Base-by-base conservation (phyloP, 2,329 filamentous ascomycete genomes). In the Arthroderma sp. region DNA sequence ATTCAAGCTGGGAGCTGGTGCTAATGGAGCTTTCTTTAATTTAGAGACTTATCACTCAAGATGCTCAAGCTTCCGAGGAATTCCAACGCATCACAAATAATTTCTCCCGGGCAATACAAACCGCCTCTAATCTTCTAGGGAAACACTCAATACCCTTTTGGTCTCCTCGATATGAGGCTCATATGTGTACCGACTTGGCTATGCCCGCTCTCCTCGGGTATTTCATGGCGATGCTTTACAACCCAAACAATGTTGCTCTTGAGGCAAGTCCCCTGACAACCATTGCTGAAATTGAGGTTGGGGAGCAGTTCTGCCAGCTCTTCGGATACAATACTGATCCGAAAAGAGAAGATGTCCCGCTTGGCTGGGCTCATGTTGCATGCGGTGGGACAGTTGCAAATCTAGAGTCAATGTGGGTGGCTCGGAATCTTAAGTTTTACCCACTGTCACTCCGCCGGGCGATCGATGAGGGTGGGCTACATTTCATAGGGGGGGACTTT, bases 191-290 rank as follows among this genome's bases (percentile, higher is more conserved):
- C 8, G 55, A 71, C 45, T 40, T 69, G 52, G 62, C 55, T 39
- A 70, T 70, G 63, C 56, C 68, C 0, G 58, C 62, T 1, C 43
- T 70, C 2, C 55, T 71, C 3, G 68, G 68, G 1, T 71, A 71
- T 50, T 66, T 71, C 29, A 68, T 68, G 59, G 68, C 68, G 0
- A 72, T 72, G 68, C 31, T 72, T 27, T 72, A 70, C 47, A 71
- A 72, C 40, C 68, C 69, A 0, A 73, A 72, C 55, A 72, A 72
- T 32, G 64, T 72, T 1, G 57, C 67, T 1, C 51, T 69, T 0
- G 69, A 72, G 47, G 68, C 63, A 1, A 71, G 66, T 36, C 69
- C 69, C 0, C 49, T 71, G 8, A 65, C 66, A 0, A 72, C 67
- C 0, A 45, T 68, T 2, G 60, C 65, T 3, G 70, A 73, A 48